A percentile compares a stretch with the other conserved stretches of the same genome.
Conservation (phyloP, 2,329 filamentous ascomycete genomes). For the Endoconidiophora laricicola region DNA sequence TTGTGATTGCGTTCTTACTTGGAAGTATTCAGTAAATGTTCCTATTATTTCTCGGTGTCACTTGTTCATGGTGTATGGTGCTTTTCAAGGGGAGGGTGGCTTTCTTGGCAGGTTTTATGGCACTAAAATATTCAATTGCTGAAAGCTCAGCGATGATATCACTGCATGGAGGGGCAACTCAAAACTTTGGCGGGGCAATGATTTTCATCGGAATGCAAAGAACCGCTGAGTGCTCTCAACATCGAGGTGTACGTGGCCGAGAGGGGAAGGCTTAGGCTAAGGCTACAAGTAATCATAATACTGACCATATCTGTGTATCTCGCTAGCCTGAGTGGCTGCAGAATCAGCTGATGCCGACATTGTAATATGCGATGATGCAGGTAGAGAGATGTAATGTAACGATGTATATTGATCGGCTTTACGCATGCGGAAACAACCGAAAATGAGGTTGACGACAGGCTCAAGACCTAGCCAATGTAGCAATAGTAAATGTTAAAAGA, state of each 20-base stretch:
- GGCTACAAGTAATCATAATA: constrained; percentile 2
- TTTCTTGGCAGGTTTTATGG: constrained; percentile 4
- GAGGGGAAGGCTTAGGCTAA: neutral
- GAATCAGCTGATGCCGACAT: constrained; percentile 5
- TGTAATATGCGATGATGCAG: neutral
- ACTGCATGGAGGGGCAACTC: neutral
- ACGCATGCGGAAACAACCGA: neutral
- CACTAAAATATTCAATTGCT: neutral
- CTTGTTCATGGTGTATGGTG: neutral
- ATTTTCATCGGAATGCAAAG: neutral
- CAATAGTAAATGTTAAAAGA: no score
- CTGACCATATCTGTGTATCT: constrained; percentile 15
- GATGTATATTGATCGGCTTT: neutral
- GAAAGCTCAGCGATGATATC: neutral
- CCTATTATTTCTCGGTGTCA: constrained; percentile 17
- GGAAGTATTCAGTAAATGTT: constrained; percentile 44
- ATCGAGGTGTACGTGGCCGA: neutral
- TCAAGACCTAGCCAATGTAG: neutral
- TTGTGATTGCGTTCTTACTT: constrained; percentile 51
- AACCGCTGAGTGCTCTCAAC: neutral
- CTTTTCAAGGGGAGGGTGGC: neutral
- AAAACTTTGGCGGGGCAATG: neutral
- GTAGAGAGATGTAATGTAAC: no score
- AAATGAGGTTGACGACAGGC: neutral
- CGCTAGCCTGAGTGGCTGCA: constrained; percentile 2